A percentile compares a stretch with the other conserved stretches of the same genome.
Conservation (phyloP, 2,329 filamentous ascomycete species). For the Pseudogymnoascus sp. region DNA sequence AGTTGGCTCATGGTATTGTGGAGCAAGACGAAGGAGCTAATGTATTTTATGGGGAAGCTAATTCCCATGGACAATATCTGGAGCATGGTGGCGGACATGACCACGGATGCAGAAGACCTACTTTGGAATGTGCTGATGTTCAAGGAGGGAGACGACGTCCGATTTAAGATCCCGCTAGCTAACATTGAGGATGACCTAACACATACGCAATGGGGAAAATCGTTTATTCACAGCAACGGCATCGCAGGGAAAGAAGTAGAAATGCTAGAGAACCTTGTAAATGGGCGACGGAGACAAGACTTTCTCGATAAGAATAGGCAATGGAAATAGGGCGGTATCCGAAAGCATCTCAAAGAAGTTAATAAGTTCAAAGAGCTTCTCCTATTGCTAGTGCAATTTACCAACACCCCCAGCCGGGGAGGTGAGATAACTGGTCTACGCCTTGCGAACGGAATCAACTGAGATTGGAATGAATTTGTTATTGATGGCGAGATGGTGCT, state of each 20-base stretch:
- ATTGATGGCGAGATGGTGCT: neutral
- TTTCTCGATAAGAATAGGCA: too few species aligned
- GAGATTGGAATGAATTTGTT: neutral
- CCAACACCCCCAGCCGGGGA: neutral
- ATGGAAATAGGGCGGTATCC: neutral
- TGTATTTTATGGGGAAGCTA: neutral
- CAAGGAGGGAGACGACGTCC: neutral
- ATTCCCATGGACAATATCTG: neutral
- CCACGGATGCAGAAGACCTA: neutral
- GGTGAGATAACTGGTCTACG: neutral
- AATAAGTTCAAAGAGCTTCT: neutral
- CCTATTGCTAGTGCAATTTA: neutral
- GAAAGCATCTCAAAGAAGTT: neutral
- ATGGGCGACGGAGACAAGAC: neutral
- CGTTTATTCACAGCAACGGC: constrained; percentile 5
- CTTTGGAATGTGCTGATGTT: constrained; percentile 5
- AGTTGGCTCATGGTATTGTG: constrained; percentile 3
- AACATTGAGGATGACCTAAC: neutral
- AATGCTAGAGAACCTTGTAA: neutral
- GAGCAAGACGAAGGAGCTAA: neutral
- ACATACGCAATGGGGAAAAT: neutral
- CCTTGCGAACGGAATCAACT: too few species aligned
- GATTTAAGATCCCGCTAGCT: neutral
- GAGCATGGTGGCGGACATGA: neutral
- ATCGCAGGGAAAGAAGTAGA: neutral